Evolutionary conservation across 2,329 filamentous ascomycete genomes (phyloP), one percentile per base, ranked within the genome.

Genomic region (Neonectria ditissima): DNA sequence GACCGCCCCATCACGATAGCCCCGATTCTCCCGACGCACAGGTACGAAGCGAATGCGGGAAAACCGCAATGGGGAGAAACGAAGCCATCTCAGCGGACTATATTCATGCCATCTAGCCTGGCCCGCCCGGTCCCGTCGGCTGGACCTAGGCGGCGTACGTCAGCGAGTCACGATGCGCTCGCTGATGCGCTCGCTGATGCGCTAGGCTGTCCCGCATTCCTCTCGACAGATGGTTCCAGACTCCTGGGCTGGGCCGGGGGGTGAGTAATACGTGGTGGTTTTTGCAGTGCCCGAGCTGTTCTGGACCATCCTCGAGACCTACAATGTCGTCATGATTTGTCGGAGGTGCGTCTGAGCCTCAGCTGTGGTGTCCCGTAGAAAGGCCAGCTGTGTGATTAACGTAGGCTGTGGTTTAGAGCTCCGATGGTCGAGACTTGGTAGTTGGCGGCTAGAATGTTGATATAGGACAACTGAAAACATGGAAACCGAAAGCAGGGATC

Each of bases 121-220:
- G 7, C 32, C 32, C 32, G 5, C 16, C 16, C 28, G 55, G 20
- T n/a, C 37, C 37, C 16, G 20, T 45, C 26, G n/a, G 28, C 34
- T 59, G 20, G 55, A 43, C 39, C 24, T 16, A n/a, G 34, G 45
- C 18, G 28, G 18, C 14, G 18, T 32, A 37, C 16, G 9, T 8
- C 8, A 26, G 22, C 13, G 14, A 53, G 30, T 48, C 44, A 34
- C 24, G 32, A 45, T 13, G 14, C 34, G 48, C 24, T 32, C n/a
- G n/a, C n/a, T 11, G 48, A 16, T 41, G n/a, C n/a, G n/a, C n/a
- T n/a, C n/a, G n/a, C n/a, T n/a, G 56, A 44, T 32, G 20, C 30
- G 22, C 48, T 47, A 53, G 30, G 47, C n/a, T n/a, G 56, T 59
- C 48, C 50, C 56, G 56, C 56, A 53, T 54, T 54, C 56, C 30